Evolutionary conservation across 176 grass and related monocot species (phyloP).

Genomic region (Cocos nucifera): DNA sequence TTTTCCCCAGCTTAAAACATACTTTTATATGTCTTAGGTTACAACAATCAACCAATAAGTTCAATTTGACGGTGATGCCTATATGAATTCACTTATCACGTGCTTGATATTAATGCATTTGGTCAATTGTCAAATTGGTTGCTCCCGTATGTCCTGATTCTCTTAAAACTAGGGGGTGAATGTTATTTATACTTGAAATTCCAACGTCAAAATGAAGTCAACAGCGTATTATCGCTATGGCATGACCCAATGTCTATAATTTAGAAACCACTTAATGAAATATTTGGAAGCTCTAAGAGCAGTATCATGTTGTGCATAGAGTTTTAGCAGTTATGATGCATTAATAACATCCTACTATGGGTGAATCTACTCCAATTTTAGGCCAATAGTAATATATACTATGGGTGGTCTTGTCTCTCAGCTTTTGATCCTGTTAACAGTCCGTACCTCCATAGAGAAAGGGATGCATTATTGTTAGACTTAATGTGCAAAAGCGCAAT

Average conservation of each 20-base stretch:
- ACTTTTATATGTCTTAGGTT: no score
- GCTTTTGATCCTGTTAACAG: slow-evolving; percentile 33
- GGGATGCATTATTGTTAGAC: slow-evolving; percentile 1
- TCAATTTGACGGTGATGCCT: no score
- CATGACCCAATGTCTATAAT: background rate
- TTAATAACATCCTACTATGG: background rate
- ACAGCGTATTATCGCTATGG: no score
- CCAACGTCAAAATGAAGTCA: no score
- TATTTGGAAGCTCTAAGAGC: background rate
- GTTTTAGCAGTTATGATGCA: background rate
- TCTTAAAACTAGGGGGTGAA: no score
- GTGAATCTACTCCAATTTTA: slow-evolving; percentile 1
- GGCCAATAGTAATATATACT: slow-evolving; percentile 29
- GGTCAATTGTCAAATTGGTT: no score
- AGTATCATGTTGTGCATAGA: background rate
- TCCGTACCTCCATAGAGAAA: slow-evolving; percentile 15
- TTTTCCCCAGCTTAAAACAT: no score
- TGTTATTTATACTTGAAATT: no score
- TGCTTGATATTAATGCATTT: no score
- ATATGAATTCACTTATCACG: no score
- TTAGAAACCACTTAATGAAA: background rate
- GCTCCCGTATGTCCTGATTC: no score
- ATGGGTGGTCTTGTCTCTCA: slow-evolving; percentile 44
- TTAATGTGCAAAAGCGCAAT: slow-evolving; percentile 48
- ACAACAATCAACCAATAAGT: no score